These are phyloP conservation scores for Lasiodiplodia sp. DNA, from an alignment of 2,329 filamentous ascomycete genomes.

Conservation along the genomic window DNA sequence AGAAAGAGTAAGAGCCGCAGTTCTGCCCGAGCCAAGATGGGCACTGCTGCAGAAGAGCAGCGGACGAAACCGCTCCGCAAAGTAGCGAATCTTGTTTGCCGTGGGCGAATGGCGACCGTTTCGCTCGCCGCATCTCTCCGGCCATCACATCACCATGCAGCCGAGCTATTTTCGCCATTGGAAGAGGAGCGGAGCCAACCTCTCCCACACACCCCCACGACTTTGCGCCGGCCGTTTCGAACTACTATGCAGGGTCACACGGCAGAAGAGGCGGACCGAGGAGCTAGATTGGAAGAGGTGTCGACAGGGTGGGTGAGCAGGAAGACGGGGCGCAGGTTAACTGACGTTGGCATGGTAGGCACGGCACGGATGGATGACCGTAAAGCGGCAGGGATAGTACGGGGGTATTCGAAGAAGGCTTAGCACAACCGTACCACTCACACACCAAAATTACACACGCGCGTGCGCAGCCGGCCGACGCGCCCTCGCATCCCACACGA, in stretches of 20 bases:
- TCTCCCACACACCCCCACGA: no score
- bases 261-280: no score
- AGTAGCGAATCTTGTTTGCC: background rate
- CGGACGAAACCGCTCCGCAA: background rate
- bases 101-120: background rate
- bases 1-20: background rate
- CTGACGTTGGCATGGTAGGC: no score
- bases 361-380: no score
- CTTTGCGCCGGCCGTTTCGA: no score
- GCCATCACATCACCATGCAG: slow-evolving; percentile 3
- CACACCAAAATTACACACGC: background rate
- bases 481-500: background rate
- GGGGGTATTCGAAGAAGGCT: background rate
- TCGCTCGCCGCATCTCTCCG: background rate
- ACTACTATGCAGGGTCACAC: no score
- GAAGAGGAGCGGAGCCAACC: background rate
- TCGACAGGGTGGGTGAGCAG: no score
- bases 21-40: background rate
- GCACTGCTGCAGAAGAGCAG: background rate
- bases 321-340: no score
- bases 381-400: background rate
- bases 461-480: background rate
- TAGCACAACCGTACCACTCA: background rate
- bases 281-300: no score
- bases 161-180: slow-evolving; percentile 13